Conservation (phyloP, 495 filamentous ascomycete genomes). For the Pseudomonodictys pantanalensis region DNA sequence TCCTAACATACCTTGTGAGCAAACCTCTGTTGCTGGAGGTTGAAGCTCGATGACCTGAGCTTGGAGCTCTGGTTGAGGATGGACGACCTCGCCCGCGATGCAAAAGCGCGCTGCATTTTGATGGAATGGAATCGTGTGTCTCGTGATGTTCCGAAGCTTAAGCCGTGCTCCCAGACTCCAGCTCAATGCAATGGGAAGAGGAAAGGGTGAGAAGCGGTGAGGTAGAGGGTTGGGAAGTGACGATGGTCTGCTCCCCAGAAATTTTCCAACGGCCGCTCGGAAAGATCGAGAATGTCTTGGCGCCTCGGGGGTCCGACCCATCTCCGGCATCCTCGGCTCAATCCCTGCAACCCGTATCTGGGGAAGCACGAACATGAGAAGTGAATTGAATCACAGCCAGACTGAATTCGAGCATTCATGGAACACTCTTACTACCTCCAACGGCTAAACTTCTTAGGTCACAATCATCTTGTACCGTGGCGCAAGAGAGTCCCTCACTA, state of each 20-base stretch:
- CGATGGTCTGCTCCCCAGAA: not conserved
- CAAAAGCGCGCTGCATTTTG: slow-evolving; percentile 73
- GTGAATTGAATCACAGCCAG: too few relatives aligned
- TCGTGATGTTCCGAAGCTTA: not conserved
- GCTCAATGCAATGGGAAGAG: slow-evolving; percentile 19
- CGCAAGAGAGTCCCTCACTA: too few relatives aligned
- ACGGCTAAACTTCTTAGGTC: too few relatives aligned
- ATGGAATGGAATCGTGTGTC: slow-evolving; percentile 2
- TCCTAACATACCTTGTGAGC: slow-evolving; percentile 77
- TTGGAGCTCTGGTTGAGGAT: slow-evolving; percentile 67
- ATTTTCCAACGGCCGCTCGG: slow-evolving; percentile 21
- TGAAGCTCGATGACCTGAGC: slow-evolving; percentile 50
- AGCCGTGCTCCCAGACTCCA: slow-evolving; percentile 31
- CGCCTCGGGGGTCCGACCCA: not conserved
- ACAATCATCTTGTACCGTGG: too few relatives aligned
- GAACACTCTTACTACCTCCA: too few relatives aligned
- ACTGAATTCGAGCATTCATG: too few relatives aligned
- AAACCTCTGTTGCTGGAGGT: slow-evolving; percentile 81
- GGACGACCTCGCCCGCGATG: slow-evolving; percentile 61
- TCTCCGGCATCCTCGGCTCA: not conserved
- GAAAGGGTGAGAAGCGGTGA: slow-evolving; percentile 6
- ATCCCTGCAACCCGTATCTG: not conserved
- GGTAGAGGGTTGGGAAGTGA: not conserved
- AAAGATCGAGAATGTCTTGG: slow-evolving; percentile 15
- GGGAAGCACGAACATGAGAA: too few relatives aligned